Percentiles rank a stretch among this genome's conserved stretches.
Evolutionary conservation across 1,139 yeast species (phyloP).

Genomic region (Wickerhamiella pararugosa): DNA sequence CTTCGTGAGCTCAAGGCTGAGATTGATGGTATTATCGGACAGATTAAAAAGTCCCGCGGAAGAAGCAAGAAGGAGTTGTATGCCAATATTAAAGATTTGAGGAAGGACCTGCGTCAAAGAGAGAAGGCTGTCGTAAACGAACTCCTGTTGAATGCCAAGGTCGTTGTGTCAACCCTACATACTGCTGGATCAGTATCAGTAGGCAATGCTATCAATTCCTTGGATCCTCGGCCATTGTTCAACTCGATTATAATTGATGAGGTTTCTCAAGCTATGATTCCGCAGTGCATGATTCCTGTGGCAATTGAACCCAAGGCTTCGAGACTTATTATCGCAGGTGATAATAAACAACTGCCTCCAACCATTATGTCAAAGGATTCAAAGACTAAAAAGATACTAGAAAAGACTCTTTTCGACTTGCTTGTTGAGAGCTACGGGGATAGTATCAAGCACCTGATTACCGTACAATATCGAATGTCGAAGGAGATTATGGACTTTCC

Average conservation of each 20-base stretch:
- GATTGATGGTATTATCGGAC: slow-evolving; percentile 31
- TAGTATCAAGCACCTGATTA: slow-evolving; percentile 43
- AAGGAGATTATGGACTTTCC: slow-evolving; percentile 64
- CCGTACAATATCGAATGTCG: slow-evolving; percentile 83
- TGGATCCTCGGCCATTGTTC: slow-evolving; percentile 30
- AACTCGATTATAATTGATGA: slow-evolving; percentile 86
- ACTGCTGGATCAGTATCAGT: slow-evolving; percentile 71
- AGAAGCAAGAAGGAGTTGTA: slow-evolving; percentile 49
- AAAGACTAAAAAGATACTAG: slow-evolving; percentile 30
- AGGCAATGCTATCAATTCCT: slow-evolving; percentile 31
- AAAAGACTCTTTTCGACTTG: slow-evolving; percentile 66
- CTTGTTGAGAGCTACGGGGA: slow-evolving; percentile 40
- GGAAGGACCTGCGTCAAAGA: slow-evolving; percentile 52
- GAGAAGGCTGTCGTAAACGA: slow-evolving; percentile 52
- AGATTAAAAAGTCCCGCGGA: slow-evolving; percentile 29
- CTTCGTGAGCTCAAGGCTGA: slow-evolving; percentile 57
- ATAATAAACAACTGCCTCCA: slow-evolving; percentile 14
- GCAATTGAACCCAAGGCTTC: slow-evolving; percentile 28
- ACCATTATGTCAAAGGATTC: slow-evolving; percentile 19
- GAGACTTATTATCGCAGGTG: slow-evolving; percentile 23
- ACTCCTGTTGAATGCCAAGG: slow-evolving; percentile 44
- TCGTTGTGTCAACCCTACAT: slow-evolving; percentile 71
- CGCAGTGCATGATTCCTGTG: slow-evolving; percentile 96
- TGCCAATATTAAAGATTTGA: slow-evolving; percentile 49
- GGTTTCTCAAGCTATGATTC: slow-evolving; percentile 86